Evolutionary conservation across 352 stramenopile species (phyloP), one percentile per base, ranked within the genome.

Genomic region (Phytopythium helicoides): DNA sequence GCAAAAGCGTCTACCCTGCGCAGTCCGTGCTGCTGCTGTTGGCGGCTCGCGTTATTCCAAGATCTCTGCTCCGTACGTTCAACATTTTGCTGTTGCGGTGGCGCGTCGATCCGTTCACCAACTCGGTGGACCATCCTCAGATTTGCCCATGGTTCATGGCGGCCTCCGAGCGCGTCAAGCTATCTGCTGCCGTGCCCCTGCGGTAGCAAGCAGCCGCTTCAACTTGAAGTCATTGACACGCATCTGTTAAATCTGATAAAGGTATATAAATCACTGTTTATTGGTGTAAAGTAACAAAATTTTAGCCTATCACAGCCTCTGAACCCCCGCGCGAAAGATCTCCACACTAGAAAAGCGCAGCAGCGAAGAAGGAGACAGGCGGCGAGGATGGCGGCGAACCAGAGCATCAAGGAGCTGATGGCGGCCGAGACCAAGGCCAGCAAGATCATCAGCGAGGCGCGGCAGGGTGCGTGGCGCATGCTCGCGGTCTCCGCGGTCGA

Each of bases 331-430:
- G 19, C 11, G 25, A 44, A 46, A 47, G 40, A 47, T 47, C 40
- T 33, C 40, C 39, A 18, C 2, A 45, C 6, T 3, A 31, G 9
- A 1, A 11, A 18, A 23, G 9, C 39, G 4, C n/a, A 14, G 7
- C 2, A 25, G n/a, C 21, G 21, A 47, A 47, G 40, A 47, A 51
- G 52, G 48, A 35, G 19, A 8, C 39, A 41, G 15, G 1, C 39
- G 39, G 48, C 35, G 47, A 64, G 18, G 2, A 94, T 94, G 84
- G 79, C 84, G 39, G 76, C 76, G 58, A 91, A 94, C 65, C 76
- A 92, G 62, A 92, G 84, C 63, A 94, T 92, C 58, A 91, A 95
- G 69, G 86, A 95, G 79, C 78, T 95, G 34, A 92, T 94, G 74
- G 81, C 84, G 45, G 86, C 86, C 52, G 86, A 95, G 76, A 90